A percentile compares a stretch with the other conserved stretches of the same genome.
phyloP scores from a whole-genome alignment of 306 rosid genomes.

The Crotalaria pallida region DNA sequence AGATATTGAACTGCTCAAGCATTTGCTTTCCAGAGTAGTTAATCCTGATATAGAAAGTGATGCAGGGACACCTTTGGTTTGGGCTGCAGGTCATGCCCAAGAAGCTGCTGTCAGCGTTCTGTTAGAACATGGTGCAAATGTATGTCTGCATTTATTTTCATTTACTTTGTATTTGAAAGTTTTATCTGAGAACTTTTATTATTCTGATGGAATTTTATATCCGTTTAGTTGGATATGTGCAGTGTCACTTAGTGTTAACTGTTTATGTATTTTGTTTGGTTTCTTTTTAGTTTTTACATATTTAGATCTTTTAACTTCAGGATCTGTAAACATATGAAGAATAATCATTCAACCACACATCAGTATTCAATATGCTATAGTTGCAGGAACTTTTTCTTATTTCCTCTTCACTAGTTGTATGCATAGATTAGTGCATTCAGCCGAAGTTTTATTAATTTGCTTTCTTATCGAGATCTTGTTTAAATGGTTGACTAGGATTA shows the following conservation, averaged over 20 bases:
- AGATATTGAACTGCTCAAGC: constrained; percentile 60
- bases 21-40: constrained; percentile 67
- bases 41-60: constrained; percentile 82
- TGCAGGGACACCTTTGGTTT: constrained; percentile 77
- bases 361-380: not conserved
- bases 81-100: constrained; percentile 98
- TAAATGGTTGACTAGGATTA: not conserved
- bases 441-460: not conserved
- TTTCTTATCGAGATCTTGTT: not conserved
- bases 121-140: constrained; percentile 73
- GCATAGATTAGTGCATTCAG: not conserved
- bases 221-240: not conserved
- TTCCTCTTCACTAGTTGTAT: not conserved
- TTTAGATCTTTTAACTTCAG: not conserved
- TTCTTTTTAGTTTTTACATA: not conserved
- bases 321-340: not conserved
- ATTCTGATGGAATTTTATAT: not conserved
- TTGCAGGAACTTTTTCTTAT: not conserved
- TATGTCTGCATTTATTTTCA: constrained; percentile 28
- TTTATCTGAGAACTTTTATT: not conserved
- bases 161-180: not conserved
- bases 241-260: not conserved
- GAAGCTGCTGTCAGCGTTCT: constrained; percentile 63
- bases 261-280: not conserved
- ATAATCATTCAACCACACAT: not conserved